These are phyloP conservation scores for Pseudodiploospora longispora DNA, from an alignment of 2,329 filamentous ascomycete genomes.

Conservation along the genomic window DNA sequence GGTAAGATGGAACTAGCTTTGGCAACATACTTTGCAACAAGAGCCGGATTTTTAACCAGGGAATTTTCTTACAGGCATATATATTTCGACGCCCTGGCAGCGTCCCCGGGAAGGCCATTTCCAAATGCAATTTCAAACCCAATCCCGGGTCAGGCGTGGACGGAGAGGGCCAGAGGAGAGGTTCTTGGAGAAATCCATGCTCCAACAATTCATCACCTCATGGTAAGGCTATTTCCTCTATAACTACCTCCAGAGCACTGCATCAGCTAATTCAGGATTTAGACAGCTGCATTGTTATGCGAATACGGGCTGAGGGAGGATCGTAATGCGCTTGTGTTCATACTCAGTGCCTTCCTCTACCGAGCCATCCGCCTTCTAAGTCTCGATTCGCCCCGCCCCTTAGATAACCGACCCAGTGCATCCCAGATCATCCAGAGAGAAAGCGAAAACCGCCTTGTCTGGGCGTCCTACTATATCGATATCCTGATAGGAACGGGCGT, in stretches of 20 bases:
- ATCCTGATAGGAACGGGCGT: conserved; percentile 13
- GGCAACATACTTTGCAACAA: not conserved
- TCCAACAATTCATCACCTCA: conserved; percentile 14
- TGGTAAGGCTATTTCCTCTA: conserved; percentile 9
- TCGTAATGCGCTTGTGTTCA: conserved; percentile 14
- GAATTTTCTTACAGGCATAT: conserved; percentile 5
- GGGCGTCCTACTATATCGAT: conserved; percentile 17
- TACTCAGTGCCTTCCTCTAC: conserved; percentile 13
- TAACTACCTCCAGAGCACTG: not conserved
- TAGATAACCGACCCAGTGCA: conserved; percentile 1
- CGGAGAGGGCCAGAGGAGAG: conserved; percentile 11
- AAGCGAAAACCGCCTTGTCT: conserved; percentile 14
- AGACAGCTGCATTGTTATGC: conserved; percentile 15
- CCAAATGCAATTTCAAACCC: conserved; percentile 2
- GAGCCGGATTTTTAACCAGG: not conserved
- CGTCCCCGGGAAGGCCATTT: not conserved
- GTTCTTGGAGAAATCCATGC: conserved; percentile 11
- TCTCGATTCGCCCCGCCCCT: conserved; percentile 11
- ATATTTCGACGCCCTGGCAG: conserved; percentile 9
- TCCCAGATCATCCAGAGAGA: conserved; percentile 11
- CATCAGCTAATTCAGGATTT: not conserved
- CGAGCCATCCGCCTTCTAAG: conserved; percentile 14
- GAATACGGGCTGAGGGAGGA: conserved; percentile 16
- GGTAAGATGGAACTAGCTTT: conserved; percentile 7
- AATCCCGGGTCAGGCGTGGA: conserved; percentile 13